phyloP scores from a whole-genome alignment of 2,329 filamentous ascomycete species.

The Penicillium sp. region DNA sequence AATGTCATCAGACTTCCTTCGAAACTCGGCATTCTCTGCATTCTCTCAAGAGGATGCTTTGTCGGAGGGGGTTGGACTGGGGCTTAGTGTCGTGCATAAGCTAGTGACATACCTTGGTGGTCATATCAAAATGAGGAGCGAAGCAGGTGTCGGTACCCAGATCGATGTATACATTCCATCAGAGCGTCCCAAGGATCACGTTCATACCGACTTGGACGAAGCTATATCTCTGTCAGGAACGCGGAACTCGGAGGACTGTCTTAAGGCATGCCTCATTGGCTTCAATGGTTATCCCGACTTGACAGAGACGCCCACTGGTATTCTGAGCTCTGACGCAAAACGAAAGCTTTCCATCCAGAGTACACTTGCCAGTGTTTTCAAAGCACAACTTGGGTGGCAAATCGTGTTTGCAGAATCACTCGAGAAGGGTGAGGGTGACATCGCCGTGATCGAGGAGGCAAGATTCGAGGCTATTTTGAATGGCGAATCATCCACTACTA shows the following conservation, averaged over 20 bases:
- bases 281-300: slow-evolving; percentile 27
- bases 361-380: slow-evolving; percentile 27
- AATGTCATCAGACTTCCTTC: slow-evolving; percentile 60
- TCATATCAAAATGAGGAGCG: slow-evolving; percentile 54
- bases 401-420: slow-evolving; percentile 28
- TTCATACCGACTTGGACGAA: not conserved
- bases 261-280: slow-evolving; percentile 29
- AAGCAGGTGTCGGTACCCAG: slow-evolving; percentile 29
- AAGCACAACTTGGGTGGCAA: slow-evolving; percentile 25
- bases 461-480: slow-evolving; percentile 17
- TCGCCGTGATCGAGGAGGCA: slow-evolving; percentile 31
- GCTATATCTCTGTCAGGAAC: not conserved
- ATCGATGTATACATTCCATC: slow-evolving; percentile 32
- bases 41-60: slow-evolving; percentile 63
- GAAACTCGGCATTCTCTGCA: slow-evolving; percentile 58
- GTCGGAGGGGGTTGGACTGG: slow-evolving; percentile 61
- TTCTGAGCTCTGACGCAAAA: slow-evolving; percentile 28
- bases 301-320: slow-evolving; percentile 22
- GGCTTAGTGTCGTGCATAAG: slow-evolving; percentile 60
- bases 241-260: not conserved
- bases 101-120: slow-evolving; percentile 60
- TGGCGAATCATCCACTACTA: slow-evolving; percentile 7
- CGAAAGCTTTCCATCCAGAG: slow-evolving; percentile 30
- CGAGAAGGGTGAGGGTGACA: slow-evolving; percentile 24
- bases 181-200: not conserved